Evolutionary conservation across 2,329 filamentous ascomycete species (phyloP).

Genomic region (Talaromyces sp.): DNA sequence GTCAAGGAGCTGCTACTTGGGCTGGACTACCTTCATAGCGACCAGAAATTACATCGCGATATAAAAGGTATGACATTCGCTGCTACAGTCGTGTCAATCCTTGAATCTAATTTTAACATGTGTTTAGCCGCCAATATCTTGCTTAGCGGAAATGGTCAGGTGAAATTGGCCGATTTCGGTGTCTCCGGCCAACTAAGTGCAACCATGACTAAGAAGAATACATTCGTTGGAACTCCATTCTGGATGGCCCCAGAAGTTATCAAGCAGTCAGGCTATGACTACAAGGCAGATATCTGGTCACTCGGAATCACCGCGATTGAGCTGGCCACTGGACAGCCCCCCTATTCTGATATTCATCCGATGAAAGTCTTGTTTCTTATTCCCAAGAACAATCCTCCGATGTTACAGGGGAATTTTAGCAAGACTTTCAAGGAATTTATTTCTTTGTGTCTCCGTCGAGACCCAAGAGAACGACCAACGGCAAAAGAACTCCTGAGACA

Average conservation of each 20-base stretch:
- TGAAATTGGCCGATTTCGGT: constrained; percentile 95
- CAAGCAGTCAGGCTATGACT: constrained; percentile 95
- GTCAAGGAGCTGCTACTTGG: constrained; percentile 83
- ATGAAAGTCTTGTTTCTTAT: constrained; percentile 98
- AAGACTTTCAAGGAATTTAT: constrained; percentile 81
- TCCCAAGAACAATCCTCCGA: constrained; percentile 85
- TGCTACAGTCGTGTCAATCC: background rate
- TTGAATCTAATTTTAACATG: background rate
- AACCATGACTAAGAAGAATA: constrained; percentile 99
- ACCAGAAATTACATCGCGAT: constrained; percentile 94
- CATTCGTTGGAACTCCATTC: constrained; percentile 95
- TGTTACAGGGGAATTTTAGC: constrained; percentile 74
- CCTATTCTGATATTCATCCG: constrained; percentile 92
- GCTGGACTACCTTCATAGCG: constrained; percentile 85
- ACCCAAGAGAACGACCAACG: constrained; percentile 81
- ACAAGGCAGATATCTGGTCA: constrained; percentile 98
- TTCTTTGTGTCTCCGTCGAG: constrained; percentile 77
- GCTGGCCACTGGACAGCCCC: constrained; percentile 84
- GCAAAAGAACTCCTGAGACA: constrained; percentile 85
- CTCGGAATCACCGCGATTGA: constrained; percentile 91
- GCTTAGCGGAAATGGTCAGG: constrained; percentile 83
- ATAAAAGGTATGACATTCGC: constrained; percentile 70
- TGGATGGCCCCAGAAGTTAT: constrained; percentile 99
- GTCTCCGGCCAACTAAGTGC: constrained; percentile 94
- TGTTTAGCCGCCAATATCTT: constrained; percentile 81